Evolutionary conservation across 768 basidiomycete species (phyloP).

Genomic region (Trametes villosa): DNA sequence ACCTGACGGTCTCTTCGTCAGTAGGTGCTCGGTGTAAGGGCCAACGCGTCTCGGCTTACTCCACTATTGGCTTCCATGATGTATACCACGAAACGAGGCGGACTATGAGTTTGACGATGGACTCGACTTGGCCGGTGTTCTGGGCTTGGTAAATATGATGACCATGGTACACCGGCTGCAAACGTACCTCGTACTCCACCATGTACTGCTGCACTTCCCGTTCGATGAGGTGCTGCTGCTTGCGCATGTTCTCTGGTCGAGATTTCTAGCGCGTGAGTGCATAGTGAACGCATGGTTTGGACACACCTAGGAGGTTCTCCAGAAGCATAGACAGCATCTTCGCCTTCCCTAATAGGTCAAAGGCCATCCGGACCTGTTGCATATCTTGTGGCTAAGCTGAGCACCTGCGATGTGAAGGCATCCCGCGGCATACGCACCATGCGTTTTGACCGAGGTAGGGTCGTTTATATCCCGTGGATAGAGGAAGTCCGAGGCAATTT

Average conservation of each 20-base stretch:
- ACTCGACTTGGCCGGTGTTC: constrained; percentile 50
- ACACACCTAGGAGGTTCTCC: constrained; percentile 73
- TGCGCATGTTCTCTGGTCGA: constrained; percentile 61
- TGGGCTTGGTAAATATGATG: constrained; percentile 29
- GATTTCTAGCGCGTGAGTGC: neutral
- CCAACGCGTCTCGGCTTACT: constrained; percentile 38
- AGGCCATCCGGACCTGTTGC: constrained; percentile 54
- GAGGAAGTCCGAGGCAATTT: constrained; percentile 54
- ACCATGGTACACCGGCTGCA: neutral
- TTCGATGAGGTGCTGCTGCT: constrained; percentile 59
- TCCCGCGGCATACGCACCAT: constrained; percentile 30
- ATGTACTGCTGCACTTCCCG: constrained; percentile 64
- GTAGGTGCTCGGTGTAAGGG: constrained; percentile 1
- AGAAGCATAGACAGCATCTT: constrained; percentile 65
- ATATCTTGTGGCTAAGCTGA: constrained; percentile 43
- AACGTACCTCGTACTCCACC: constrained; percentile 61
- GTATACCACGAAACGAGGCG: constrained; percentile 73
- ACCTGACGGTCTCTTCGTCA: constrained; percentile 40
- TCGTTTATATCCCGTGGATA: constrained; percentile 57
- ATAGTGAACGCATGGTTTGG: too few species aligned
- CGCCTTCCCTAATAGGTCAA: constrained; percentile 60
- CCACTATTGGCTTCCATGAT: constrained; percentile 70
- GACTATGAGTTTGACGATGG: constrained; percentile 58
- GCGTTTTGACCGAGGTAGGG: constrained; percentile 32
- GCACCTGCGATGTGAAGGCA: constrained; percentile 12